These are phyloP conservation scores for Iris macrosiphon DNA, from an alignment of 106 monocot species.

Conservation along the genomic window DNA sequence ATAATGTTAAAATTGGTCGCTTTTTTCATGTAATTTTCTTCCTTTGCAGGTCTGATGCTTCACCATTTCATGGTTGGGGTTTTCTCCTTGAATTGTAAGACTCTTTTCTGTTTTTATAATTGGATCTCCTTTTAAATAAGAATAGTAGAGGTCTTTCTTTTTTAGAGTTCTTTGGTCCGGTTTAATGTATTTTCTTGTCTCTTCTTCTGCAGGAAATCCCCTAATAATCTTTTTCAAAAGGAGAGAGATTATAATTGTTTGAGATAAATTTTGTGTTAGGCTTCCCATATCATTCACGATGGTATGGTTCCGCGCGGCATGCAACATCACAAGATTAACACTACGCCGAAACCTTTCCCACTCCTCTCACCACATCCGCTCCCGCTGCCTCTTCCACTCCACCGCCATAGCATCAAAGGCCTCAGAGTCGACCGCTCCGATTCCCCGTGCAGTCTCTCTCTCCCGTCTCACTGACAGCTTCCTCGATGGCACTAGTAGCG, in stretches of 20 bases:
- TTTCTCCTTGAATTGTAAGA: too few species aligned
- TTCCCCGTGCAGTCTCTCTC: conserved; percentile 51
- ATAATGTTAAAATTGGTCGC: too few species aligned
- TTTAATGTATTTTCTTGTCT: neutral
- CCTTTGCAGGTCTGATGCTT: too few species aligned
- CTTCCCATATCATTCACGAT: conserved; percentile 2
- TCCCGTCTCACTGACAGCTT: conserved; percentile 66
- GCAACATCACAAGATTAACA: conserved; percentile 11
- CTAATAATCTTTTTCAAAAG: neutral
- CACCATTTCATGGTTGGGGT: too few species aligned
- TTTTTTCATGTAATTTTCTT: too few species aligned
- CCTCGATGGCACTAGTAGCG: conserved; percentile 65
- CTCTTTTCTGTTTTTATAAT: neutral
- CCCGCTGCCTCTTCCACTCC: conserved; percentile 35
- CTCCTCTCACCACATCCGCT: neutral
- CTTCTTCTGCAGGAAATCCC: neutral
- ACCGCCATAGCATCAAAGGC: conserved; percentile 16
- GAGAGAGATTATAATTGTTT: too few species aligned
- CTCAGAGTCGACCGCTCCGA: conserved; percentile 29
- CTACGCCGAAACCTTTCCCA: conserved; percentile 23
- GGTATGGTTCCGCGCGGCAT: conserved; percentile 32
- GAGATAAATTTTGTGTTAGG: neutral
- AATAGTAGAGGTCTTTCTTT: neutral
- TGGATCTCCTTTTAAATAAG: neutral
- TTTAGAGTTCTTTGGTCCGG: neutral